Evolutionary conservation across 2,329 filamentous ascomycete genomes (phyloP).

Genomic region (Colletotrichum plurivorum): DNA sequence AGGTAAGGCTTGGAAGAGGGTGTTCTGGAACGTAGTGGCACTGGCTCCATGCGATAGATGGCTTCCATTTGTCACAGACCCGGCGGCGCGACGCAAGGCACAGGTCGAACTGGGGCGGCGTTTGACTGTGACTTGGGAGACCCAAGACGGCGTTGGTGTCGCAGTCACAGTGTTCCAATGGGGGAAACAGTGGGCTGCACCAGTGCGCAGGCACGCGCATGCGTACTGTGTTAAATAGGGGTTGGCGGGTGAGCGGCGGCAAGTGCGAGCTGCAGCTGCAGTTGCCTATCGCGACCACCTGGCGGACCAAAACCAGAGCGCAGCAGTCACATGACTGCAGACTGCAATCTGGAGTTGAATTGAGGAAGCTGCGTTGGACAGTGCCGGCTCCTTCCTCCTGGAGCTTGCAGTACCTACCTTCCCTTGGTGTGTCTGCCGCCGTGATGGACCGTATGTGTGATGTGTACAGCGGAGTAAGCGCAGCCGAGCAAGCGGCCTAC

Average conservation of each 20-base stretch:
- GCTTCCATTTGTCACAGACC: conserved; percentile 21
- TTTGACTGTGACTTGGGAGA: conserved; percentile 17
- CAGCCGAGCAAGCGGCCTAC: too few species aligned
- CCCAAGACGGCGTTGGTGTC: conserved; percentile 3
- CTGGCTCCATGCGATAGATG: conserved; percentile 11
- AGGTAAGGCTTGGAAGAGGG: conserved; percentile 15
- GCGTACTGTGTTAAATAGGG: conserved; percentile 18
- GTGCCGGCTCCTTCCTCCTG: neutral
- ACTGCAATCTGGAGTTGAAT: neutral
- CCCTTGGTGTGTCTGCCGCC: too few species aligned
- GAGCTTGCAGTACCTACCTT: too few species aligned
- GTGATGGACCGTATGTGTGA: too few species aligned
- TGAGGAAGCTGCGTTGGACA: conserved; percentile 1
- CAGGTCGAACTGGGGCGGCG: conserved; percentile 5
- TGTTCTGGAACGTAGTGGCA: conserved; percentile 19
- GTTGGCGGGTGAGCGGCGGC: conserved; percentile 23
- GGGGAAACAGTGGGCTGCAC: conserved; percentile 29
- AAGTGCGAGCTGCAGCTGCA: conserved; percentile 16
- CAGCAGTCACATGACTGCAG: conserved; percentile 15
- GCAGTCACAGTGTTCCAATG: neutral
- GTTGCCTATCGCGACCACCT: too few species aligned
- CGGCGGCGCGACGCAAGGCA: conserved; percentile 16
- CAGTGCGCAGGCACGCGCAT: conserved; percentile 13
- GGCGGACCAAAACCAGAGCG: neutral
- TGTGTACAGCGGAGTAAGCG: too few species aligned